Conservation (phyloP, 441 rosid species). For the Corymbia calophylla region DNA sequence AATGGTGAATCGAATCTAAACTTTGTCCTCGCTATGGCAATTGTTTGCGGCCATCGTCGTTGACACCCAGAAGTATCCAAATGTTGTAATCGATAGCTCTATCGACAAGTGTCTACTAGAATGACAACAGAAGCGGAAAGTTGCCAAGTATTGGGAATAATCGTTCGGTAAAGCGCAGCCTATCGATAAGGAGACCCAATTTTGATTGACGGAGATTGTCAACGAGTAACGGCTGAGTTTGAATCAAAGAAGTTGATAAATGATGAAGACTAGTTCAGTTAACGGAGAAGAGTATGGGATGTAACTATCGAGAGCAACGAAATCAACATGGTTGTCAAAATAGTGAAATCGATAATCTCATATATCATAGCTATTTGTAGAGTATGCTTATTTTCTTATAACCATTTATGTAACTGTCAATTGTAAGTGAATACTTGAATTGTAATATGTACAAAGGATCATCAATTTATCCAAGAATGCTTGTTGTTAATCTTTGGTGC, state of each 20-base stretch:
- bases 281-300: rapidly evolving
- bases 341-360: not conserved
- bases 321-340: too few species aligned
- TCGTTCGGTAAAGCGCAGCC: not conserved
- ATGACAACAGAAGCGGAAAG: not conserved
- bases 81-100: not conserved
- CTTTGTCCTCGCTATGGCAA: not conserved
- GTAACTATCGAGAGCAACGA: rapidly evolving
- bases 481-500: not conserved
- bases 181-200: not conserved
- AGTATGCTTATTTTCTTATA: too few species aligned
- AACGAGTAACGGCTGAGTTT: too few species aligned
- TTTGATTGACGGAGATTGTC: not conserved
- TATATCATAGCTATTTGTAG: too few species aligned
- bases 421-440: not conserved
- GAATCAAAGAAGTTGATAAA: not conserved
- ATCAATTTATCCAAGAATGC: not conserved
- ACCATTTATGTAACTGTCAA: too few species aligned
- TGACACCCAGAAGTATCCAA: not conserved
- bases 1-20: not conserved
- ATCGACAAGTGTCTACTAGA: not conserved
- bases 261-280: not conserved
- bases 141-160: not conserved
- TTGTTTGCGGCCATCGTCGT: not conserved
- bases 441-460: not conserved